phyloP scores from a whole-genome alignment of 2,329 filamentous ascomycete species.

The Aspergillus carbonarius region DNA sequence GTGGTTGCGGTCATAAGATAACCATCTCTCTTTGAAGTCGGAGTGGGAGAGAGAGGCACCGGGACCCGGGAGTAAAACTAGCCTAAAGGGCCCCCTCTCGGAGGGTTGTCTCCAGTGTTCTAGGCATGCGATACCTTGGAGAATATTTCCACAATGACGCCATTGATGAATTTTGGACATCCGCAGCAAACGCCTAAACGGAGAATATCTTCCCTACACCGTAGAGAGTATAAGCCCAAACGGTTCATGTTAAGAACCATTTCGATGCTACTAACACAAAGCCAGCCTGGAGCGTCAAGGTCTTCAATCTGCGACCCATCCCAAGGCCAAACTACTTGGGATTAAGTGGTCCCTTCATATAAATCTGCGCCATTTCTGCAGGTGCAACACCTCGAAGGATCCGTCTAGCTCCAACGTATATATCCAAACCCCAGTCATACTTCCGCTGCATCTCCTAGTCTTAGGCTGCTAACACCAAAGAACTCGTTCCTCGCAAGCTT shows the following conservation, averaged over 20 bases:
- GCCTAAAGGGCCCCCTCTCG: background rate
- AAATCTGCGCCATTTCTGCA: conserved; percentile 25
- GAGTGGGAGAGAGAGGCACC: background rate
- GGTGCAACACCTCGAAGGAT: conserved; percentile 19
- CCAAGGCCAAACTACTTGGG: background rate
- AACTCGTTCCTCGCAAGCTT: background rate
- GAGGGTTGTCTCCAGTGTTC: background rate
- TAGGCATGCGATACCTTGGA: background rate
- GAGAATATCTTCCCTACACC: background rate
- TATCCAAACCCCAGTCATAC: background rate
- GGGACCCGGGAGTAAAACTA: background rate
- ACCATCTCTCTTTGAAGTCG: background rate
- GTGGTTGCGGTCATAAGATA: background rate
- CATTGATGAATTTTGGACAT: background rate
- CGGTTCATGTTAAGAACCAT: background rate
- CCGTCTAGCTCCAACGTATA: conserved; percentile 5
- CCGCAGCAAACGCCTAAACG: background rate
- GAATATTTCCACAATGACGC: conserved; percentile 6
- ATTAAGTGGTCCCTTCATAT: conserved; percentile 8
- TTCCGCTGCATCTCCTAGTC: background rate
- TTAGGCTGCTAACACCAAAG: background rate
- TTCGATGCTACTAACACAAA: background rate
- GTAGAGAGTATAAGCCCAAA: background rate
- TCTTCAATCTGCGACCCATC: background rate
- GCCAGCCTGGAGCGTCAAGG: background rate